Percentiles rank a stretch among this genome's conserved stretches.
Evolutionary conservation across 305 asterid genomes (phyloP).

Genomic region (Solanum hybrid): DNA sequence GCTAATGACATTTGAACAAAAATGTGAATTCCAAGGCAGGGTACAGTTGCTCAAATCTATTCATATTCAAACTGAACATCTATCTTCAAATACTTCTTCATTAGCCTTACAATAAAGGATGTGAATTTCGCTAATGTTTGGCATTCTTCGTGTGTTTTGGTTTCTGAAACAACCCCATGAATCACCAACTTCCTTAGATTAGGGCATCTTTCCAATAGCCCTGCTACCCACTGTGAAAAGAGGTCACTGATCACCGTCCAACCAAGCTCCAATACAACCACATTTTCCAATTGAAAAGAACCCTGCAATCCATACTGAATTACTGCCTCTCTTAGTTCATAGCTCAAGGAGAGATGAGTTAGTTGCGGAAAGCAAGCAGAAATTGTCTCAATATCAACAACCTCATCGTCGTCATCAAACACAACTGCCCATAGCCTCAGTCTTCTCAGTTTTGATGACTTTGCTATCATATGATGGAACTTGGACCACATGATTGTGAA

Average conservation of each 20-base stretch:
- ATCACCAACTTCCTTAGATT: conserved; percentile 61
- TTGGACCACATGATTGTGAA: conserved; percentile 91
- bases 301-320: conserved; percentile 74
- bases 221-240: conserved; percentile 64
- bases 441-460: conserved; percentile 56
- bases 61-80: conserved; percentile 73
- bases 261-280: conserved; percentile 73
- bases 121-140: conserved; percentile 58
- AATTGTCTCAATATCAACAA: conserved; percentile 70
- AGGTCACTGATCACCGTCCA: conserved; percentile 76
- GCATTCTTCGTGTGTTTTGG: conserved; percentile 89
- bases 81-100: conserved; percentile 61
- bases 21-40: neutral
- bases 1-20: neutral
- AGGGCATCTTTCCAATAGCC: conserved; percentile 65
- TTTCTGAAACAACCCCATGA: conserved; percentile 76
- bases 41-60: conserved; percentile 13
- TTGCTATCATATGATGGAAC: conserved; percentile 78
- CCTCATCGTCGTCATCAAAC: conserved; percentile 90
- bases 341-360: conserved; percentile 60
- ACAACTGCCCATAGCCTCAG: conserved; percentile 87
- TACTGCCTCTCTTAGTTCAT: conserved; percentile 65
- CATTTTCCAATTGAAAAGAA: conserved; percentile 62
- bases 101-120: conserved; percentile 53
- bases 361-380: conserved; percentile 71